Conservation (phyloP, 208 protist species). For the Paratrypanosoma confusum region DNA sequence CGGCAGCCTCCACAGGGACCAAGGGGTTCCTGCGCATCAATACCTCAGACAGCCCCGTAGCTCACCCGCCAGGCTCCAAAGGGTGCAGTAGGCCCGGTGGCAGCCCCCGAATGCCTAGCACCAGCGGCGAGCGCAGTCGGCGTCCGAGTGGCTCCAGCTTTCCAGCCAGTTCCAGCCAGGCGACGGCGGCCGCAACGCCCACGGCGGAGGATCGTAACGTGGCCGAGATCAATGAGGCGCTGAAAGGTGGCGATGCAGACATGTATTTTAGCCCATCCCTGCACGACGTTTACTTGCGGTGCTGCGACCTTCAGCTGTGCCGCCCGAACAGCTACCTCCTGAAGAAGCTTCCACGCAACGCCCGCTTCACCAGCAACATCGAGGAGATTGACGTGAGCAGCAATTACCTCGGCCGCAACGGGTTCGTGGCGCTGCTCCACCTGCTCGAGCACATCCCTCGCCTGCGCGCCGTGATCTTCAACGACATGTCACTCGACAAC, state of each 20-base stretch:
- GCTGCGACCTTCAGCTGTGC: constrained; percentile 71
- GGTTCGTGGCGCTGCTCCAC: constrained; percentile 73
- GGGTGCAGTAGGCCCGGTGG: too few relatives aligned
- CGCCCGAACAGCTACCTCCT: constrained; percentile 82
- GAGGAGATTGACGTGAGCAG: constrained; percentile 76
- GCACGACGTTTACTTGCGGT: constrained; percentile 69
- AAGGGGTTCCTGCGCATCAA: too few relatives aligned
- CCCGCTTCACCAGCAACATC: constrained; percentile 53
- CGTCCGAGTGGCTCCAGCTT: too few relatives aligned
- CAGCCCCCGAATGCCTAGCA: too few relatives aligned
- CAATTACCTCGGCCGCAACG: constrained; percentile 85
- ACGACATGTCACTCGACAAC: constrained; percentile 84
- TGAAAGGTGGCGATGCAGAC: constrained; percentile 32
- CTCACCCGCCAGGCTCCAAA: too few relatives aligned
- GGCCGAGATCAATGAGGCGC: constrained; percentile 19
- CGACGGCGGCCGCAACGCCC: too few relatives aligned
- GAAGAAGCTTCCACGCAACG: constrained; percentile 62
- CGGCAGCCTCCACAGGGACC: too few relatives aligned
- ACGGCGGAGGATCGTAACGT: too few relatives aligned
- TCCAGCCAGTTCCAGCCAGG: too few relatives aligned
- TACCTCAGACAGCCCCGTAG: too few relatives aligned
- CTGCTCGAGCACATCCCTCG: constrained; percentile 60
- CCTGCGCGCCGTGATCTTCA: constrained; percentile 60
- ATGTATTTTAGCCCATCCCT: constrained; percentile 53
- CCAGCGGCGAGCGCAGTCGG: too few relatives aligned